Evolutionary conservation across 2,329 filamentous ascomycete genomes (phyloP).

Genomic region (Aspergillus novoparasiticus): DNA sequence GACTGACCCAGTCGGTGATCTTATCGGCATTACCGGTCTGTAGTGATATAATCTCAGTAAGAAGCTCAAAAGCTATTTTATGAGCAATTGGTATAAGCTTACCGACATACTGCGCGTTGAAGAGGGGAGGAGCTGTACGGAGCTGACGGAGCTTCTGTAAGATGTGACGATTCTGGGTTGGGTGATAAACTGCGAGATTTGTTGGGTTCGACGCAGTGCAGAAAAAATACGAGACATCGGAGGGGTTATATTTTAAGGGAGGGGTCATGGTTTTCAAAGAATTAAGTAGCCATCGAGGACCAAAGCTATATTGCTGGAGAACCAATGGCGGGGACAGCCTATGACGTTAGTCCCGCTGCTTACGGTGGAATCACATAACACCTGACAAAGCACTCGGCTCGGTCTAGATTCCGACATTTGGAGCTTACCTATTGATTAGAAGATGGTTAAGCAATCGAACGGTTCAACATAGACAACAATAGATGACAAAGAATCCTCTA

Average conservation of each 20-base stretch:
- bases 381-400: conserved; percentile 27
- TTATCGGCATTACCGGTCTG: conserved; percentile 42
- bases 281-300: not conserved
- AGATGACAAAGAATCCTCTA: not conserved
- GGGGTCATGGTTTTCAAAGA: conserved; percentile 10
- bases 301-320: not conserved
- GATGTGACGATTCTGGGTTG: conserved; percentile 16
- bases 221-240: conserved; percentile 28
- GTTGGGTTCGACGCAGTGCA: conserved; percentile 22
- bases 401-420: not conserved
- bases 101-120: conserved; percentile 37
- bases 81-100: conserved; percentile 15
- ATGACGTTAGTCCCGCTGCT: conserved; percentile 11
- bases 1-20: conserved; percentile 84
- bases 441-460: not conserved
- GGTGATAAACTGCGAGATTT: conserved; percentile 24
- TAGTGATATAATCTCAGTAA: not conserved
- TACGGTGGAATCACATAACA: conserved; percentile 26
- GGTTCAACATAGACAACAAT: not conserved
- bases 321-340: not conserved
- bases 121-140: conserved; percentile 19
- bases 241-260: conserved; percentile 16
- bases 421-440: not conserved
- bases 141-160: conserved; percentile 21
- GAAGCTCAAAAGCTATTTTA: not conserved